Evolutionary conservation across 495 filamentous ascomycete species (phyloP).

Genomic region (Hyaloscypha bicolor): DNA sequence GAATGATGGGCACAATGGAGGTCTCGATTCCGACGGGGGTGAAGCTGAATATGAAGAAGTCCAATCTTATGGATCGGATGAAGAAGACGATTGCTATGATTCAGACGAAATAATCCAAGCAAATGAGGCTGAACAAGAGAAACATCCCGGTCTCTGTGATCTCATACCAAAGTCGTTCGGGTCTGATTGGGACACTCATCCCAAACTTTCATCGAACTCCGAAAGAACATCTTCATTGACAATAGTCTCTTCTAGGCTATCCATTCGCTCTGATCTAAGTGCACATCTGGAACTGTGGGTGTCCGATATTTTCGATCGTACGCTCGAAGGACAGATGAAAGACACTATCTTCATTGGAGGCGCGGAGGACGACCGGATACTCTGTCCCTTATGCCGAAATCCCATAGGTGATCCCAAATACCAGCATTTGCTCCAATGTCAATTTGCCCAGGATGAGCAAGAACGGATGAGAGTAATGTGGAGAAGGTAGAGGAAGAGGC

Average conservation of each 20-base stretch:
- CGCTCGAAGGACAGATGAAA: constrained; percentile 9
- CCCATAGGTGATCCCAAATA: constrained; percentile 10
- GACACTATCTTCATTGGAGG: constrained; percentile 6
- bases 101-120: not conserved
- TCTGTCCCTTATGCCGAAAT: constrained; percentile 2
- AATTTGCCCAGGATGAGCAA: constrained; percentile 15
- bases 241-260: not conserved
- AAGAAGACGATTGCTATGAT: not conserved
- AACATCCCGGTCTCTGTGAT: not conserved
- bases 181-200: not conserved
- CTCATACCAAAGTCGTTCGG: not conserved
- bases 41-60: not conserved
- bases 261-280: not conserved
- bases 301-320: constrained; percentile 1
- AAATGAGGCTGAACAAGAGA: not conserved
- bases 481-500: not conserved
- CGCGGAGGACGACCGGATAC: not conserved
- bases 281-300: not conserved
- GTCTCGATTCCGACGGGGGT: not conserved
- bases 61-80: not conserved
- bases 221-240: not conserved
- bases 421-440: constrained; percentile 14
- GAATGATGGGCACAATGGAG: not conserved
- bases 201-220: not conserved
- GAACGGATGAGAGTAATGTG: not conserved